Evolutionary conservation across 306 rosid genomes (phyloP).

Genomic region (Notholithocarpus densiflorus): DNA sequence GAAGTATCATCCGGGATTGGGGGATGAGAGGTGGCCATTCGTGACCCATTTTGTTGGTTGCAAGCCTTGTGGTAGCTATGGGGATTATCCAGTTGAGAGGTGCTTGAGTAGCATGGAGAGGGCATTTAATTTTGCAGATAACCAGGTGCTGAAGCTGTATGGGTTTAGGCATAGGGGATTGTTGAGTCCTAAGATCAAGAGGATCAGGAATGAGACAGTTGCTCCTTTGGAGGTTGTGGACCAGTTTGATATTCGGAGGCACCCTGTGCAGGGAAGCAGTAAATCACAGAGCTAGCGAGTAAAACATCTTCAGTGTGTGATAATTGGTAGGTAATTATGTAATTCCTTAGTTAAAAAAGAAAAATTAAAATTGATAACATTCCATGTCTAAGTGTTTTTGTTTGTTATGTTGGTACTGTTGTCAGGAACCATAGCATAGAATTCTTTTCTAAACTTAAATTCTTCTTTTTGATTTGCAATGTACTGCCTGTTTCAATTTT

Average conservation of each 20-base stretch:
- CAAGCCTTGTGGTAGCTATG: too few relatives aligned
- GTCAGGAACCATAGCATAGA: not conserved
- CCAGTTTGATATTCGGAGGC: conserved; percentile 41
- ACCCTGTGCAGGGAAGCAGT: conserved; percentile 17
- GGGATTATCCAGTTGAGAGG: too few relatives aligned
- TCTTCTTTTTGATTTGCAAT: not conserved
- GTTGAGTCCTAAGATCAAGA: conserved; percentile 54
- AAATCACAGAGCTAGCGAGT: conserved; percentile 31
- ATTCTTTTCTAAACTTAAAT: not conserved
- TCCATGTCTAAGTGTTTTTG: not conserved
- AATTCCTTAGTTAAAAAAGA: not conserved
- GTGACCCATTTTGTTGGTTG: too few relatives aligned
- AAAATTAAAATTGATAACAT: not conserved
- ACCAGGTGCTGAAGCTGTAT: conserved; percentile 51
- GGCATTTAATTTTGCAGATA: conserved; percentile 52
- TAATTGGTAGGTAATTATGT: not conserved
- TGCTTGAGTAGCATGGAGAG: too few relatives aligned
- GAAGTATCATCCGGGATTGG: conserved; percentile 33
- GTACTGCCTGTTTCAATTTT: not conserved
- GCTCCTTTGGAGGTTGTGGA: conserved; percentile 44
- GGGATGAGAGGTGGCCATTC: too few relatives aligned
- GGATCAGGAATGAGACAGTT: conserved; percentile 50
- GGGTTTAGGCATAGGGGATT: conserved; percentile 57
- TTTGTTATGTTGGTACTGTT: not conserved
- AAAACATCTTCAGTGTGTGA: not conserved